phyloP scores from a whole-genome alignment of 306 rosid genomes.

The Malus orientalis region DNA sequence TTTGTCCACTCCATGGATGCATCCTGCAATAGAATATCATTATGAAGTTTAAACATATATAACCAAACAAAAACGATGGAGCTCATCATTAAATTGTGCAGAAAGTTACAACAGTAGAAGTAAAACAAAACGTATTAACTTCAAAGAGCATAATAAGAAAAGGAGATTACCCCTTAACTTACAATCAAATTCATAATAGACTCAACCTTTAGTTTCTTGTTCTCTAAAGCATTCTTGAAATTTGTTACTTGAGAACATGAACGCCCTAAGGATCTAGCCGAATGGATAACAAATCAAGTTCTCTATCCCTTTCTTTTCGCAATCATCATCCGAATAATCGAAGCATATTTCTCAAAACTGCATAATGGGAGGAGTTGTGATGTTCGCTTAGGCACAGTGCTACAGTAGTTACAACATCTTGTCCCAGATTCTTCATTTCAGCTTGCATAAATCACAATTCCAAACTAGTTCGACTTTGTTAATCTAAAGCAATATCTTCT shows the following conservation, averaged over 20 bases:
- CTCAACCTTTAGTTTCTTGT: too few species aligned
- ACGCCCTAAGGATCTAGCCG: neutral
- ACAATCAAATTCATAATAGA: neutral
- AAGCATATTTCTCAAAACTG: neutral
- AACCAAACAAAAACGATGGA: constrained; percentile 4
- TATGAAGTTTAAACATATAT: constrained; percentile 9
- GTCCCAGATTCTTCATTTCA: neutral
- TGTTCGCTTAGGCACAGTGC: neutral
- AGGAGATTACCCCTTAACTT: neutral
- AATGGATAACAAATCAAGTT: neutral
- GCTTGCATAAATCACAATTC: neutral
- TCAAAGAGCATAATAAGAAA: neutral
- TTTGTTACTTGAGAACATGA: neutral
- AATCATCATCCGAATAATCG: neutral
- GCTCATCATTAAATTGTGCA: neutral
- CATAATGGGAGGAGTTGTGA: neutral
- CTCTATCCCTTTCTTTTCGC: neutral
- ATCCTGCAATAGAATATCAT: constrained; percentile 28
- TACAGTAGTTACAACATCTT: neutral
- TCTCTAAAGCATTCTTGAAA: neutral
- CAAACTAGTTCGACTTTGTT: neutral
- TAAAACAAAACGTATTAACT: neutral
- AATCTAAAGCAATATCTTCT: neutral
- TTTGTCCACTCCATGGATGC: constrained; percentile 65
- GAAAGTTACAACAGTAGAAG: neutral